Conservation (phyloP, 148 eudicot genomes). For the Fallopia convolvulus region DNA sequence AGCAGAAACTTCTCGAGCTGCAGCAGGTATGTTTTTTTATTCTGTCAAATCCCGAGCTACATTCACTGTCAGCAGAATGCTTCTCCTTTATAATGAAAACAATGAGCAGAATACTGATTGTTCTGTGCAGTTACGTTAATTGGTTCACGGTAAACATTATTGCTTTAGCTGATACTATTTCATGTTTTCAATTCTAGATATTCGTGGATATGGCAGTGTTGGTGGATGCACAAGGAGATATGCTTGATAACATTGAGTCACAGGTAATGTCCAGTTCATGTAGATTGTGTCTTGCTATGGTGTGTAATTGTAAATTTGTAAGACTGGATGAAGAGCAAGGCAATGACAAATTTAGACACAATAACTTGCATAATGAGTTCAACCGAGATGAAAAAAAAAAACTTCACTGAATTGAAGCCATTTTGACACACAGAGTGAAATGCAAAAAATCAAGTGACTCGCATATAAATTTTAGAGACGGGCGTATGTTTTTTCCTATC, state of each 20-base stretch:
- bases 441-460: background rate
- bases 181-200: conserved; percentile 40
- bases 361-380: too few species aligned
- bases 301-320: background rate
- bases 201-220: conserved; percentile 89
- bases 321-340: too few species aligned
- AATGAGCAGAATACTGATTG: background rate
- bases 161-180: background rate
- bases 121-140: background rate
- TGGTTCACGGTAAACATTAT: background rate
- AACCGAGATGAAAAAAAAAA: too few species aligned
- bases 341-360: too few species aligned
- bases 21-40: conserved; percentile 57
- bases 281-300: background rate
- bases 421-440: background rate
- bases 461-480: background rate
- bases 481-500: background rate
- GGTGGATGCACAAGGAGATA: conserved; percentile 91
- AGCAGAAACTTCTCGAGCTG: conserved; percentile 86
- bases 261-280: conserved; percentile 38
- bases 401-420: background rate
- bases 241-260: conserved; percentile 86
- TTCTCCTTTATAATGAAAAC: background rate
- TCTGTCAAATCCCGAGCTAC: background rate
- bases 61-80: background rate